phyloP scores from a whole-genome alignment of 2,329 filamentous ascomycete genomes.

The Nemania diffusa region DNA sequence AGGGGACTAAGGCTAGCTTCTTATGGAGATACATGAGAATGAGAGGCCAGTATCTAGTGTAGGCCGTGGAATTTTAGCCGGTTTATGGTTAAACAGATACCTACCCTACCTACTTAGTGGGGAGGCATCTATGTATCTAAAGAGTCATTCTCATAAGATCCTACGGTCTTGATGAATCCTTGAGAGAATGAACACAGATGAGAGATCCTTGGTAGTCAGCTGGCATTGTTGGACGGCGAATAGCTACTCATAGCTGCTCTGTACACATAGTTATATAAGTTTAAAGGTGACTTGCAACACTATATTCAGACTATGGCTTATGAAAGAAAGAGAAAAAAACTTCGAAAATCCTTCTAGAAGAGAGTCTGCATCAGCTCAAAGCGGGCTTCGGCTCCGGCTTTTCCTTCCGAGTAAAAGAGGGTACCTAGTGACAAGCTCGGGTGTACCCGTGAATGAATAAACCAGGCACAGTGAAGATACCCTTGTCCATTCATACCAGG shows the following conservation, averaged over 20 bases:
- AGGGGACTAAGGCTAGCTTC: neutral
- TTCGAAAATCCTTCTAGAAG: conserved; percentile 7
- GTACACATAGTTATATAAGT: no score
- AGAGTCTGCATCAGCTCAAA: neutral
- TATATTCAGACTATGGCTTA: no score
- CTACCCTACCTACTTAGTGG: no score
- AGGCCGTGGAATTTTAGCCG: no score
- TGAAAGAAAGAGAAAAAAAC: neutral
- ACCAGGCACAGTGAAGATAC: neutral
- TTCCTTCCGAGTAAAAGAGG: neutral
- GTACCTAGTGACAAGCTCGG: neutral
- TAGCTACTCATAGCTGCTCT: no score
- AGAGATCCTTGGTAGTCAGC: neutral
- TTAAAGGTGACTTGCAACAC: no score
- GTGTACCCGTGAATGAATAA: neutral
- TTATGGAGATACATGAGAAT: no score
- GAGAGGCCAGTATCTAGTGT: no score
- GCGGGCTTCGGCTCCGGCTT: neutral
- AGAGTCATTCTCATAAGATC: neutral
- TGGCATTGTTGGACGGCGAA: neutral
- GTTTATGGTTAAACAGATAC: neutral
- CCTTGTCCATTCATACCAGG: neutral
- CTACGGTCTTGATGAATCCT: neutral
- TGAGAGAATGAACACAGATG: neutral
- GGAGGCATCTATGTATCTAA: neutral